phyloP scores from a whole-genome alignment of 192 early-diverging fungal species.

The Backusella circina region DNA sequence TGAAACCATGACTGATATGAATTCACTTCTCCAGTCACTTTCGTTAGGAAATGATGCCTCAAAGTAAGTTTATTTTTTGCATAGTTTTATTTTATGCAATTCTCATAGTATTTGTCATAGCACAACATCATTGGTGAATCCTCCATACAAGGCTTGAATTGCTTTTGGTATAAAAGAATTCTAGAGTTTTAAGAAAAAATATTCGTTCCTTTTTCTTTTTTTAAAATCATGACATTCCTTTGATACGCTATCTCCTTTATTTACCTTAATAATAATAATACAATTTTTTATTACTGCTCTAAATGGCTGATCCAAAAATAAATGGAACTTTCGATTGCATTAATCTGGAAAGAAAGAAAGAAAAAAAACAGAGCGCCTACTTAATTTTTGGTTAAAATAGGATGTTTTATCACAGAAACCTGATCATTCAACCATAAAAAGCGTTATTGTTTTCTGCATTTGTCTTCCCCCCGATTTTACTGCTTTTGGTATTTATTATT shows the following conservation, averaged over 20 bases:
- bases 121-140: slow-evolving; percentile 13
- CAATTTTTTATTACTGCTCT: background rate
- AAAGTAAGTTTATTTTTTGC: background rate
- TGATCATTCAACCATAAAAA: background rate
- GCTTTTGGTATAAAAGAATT: background rate
- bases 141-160: slow-evolving; percentile 11
- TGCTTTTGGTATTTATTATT: background rate
- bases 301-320: background rate
- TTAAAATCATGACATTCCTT: background rate
- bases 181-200: background rate
- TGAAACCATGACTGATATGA: slow-evolving; percentile 16
- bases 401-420: background rate
- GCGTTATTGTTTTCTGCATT: background rate
- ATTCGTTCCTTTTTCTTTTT: background rate
- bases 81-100: background rate
- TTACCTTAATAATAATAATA: background rate
- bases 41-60: background rate
- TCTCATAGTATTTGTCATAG: background rate
- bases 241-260: background rate
- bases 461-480: background rate
- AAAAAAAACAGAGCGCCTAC: background rate
- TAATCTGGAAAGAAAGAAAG: background rate
- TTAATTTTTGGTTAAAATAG: background rate
- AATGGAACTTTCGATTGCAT: background rate
- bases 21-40: slow-evolving; percentile 12